Evolutionary conservation across 1,284 basidiomycete genomes (phyloP), one percentile per base, ranked within the genome.

Genomic region (Pseudozyma pruni): DNA sequence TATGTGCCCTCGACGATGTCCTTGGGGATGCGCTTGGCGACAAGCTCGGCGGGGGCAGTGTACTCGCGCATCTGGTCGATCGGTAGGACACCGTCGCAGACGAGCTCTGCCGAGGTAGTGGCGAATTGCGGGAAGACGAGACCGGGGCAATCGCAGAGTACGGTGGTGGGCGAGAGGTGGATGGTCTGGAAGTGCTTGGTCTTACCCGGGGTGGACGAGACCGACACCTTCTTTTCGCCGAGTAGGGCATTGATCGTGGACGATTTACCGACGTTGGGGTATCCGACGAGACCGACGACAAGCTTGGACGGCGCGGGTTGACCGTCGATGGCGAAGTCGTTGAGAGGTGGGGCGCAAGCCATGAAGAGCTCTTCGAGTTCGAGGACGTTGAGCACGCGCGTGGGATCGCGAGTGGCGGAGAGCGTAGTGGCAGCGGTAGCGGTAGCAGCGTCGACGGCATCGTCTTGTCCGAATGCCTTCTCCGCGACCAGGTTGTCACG

Each of bases 181-280:
- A 98, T 94, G 0, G 96, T 99, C 84, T 99, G 96, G 86, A 98
- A 98, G 84, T 98, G 96, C 83, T 99, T 99, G 27, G 96, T 99
- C 84, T 98, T 98, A 72, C 96, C 81, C 2, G 81, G 81, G 7
- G 81, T 82, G 9, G 78, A 60, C 14, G 76, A 79, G 43, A 81
- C 81, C 27, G 79, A 81, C 9, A 82, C 81, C 66, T 81, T 81
- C 52, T 82, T 82, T 23, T 75, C 74, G 45, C 79, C 79, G 2
- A 81, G 72, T 41, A 82, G 56, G 10, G 81, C 81, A 17, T 82
- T 82, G 75, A 82, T 80, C 13, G 80, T 81, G 13, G 77, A 79
- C 3, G 80, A 81, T 55, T 82, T 82, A 43, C 81, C 81, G 13
- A 82, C 81, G 56, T 82, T 82, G 0, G 96, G 96, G 81, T 88